Evolutionary conservation across 345 rosid species (phyloP).

Genomic region (Eucalyptus urophylla): DNA sequence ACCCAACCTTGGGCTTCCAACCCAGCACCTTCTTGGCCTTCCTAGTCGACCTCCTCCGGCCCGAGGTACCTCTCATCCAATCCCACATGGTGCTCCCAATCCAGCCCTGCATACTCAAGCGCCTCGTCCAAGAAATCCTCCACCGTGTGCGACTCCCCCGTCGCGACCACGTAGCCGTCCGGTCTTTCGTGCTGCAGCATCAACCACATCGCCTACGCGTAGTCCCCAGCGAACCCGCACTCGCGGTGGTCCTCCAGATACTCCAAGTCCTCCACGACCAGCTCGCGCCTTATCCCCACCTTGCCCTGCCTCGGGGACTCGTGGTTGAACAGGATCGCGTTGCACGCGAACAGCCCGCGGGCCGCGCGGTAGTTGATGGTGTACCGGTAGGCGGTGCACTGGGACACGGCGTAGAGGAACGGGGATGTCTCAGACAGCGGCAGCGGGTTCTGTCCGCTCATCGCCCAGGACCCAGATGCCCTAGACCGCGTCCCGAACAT

Average conservation of each 20-base stretch:
- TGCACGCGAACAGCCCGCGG: slow-evolving; percentile 62
- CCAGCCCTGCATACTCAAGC: slow-evolving; percentile 44
- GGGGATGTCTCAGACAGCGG: slow-evolving; percentile 63
- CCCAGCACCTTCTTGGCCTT: slow-evolving; percentile 39
- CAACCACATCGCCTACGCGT: slow-evolving; percentile 97
- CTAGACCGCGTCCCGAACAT: background rate
- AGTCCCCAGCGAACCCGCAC: slow-evolving; percentile 94
- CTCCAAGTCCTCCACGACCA: slow-evolving; percentile 65
- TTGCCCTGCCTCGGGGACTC: slow-evolving; percentile 86
- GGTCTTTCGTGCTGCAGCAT: slow-evolving; percentile 90
- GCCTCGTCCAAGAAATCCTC: slow-evolving; percentile 79
- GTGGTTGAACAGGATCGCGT: slow-evolving; percentile 83
- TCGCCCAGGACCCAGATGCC: slow-evolving; percentile 30
- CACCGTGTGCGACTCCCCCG: slow-evolving; percentile 79
- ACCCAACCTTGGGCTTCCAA: slow-evolving; percentile 71
- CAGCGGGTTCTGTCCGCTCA: slow-evolving; percentile 86
- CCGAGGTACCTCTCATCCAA: slow-evolving; percentile 43
- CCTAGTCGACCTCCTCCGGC: slow-evolving; percentile 43
- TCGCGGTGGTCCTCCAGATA: slow-evolving; percentile 42
- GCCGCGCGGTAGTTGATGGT: slow-evolving; percentile 85
- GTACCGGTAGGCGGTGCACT: slow-evolving; percentile 84
- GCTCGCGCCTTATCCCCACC: slow-evolving; percentile 62
- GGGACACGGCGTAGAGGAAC: slow-evolving; percentile 81
- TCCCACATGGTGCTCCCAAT: slow-evolving; percentile 43
- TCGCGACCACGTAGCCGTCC: slow-evolving; percentile 84